phyloP scores from a whole-genome alignment of 345 rosid species.

The Eucalyptus cloeziana region DNA sequence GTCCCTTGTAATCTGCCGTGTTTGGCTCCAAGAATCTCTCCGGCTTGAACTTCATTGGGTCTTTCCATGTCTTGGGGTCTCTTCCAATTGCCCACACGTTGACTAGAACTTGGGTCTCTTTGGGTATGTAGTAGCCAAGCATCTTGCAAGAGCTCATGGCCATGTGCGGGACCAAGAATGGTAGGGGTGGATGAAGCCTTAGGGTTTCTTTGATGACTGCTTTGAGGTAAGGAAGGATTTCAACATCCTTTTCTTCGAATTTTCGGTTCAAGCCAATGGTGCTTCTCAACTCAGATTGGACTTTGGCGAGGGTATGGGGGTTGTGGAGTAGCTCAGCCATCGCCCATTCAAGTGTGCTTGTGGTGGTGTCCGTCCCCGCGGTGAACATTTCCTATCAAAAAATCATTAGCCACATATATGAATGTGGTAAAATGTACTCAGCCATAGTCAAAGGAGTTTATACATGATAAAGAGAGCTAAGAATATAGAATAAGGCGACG shows the following conservation, averaged over 20 bases:
- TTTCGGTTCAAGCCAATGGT: constrained; percentile 11
- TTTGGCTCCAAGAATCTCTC: constrained; percentile 47
- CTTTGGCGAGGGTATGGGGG: constrained; percentile 23
- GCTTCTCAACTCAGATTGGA: constrained; percentile 46
- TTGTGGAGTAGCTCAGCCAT: constrained; percentile 66
- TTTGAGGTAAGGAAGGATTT: constrained; percentile 48
- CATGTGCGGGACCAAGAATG: constrained; percentile 75
- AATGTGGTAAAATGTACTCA: background rate
- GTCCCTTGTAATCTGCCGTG: constrained; percentile 46
- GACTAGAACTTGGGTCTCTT: constrained; percentile 64
- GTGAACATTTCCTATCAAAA: constrained; percentile 54
- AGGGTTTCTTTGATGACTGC: constrained; percentile 72
- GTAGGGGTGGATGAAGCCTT: constrained; percentile 72
- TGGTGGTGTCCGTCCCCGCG: constrained; percentile 84
- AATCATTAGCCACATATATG: background rate
- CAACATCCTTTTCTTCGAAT: constrained; percentile 42
- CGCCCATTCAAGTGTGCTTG: constrained; percentile 89
- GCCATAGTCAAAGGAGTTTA: background rate
- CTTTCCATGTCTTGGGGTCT: constrained; percentile 50
- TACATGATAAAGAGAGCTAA: background rate
- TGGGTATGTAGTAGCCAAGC: constrained; percentile 41
- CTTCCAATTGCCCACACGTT: constrained; percentile 61
- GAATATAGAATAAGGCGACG: background rate
- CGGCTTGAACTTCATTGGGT: constrained; percentile 43
- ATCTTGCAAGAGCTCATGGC: constrained; percentile 55